These are phyloP conservation scores for Amanita thiersii DNA, from an alignment of 768 basidiomycete species.

Conservation along the genomic window DNA sequence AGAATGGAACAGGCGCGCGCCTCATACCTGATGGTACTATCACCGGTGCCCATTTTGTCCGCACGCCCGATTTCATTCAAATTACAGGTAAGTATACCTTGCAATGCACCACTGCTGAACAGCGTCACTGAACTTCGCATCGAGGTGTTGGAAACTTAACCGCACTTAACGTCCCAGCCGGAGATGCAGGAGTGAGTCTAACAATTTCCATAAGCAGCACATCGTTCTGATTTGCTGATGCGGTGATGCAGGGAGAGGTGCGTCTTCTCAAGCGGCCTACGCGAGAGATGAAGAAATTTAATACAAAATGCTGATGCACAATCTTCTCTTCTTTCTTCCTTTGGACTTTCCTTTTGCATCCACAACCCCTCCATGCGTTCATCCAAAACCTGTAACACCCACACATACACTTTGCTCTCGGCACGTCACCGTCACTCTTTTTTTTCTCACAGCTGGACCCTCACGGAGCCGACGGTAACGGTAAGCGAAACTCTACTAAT, in stretches of 20 bases:
- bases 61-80: conserved; percentile 71
- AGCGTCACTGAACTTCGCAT: background rate
- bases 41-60: conserved; percentile 57
- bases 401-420: background rate
- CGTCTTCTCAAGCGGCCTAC: too few relatives aligned
- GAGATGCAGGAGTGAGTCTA: conserved; percentile 47
- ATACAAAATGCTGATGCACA: too few relatives aligned
- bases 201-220: too few relatives aligned
- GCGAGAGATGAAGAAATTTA: too few relatives aligned
- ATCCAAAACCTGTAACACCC: background rate
- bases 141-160: conserved; percentile 58
- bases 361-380: background rate
- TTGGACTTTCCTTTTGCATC: background rate
- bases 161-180: conserved; percentile 50
- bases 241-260: conserved; percentile 9
- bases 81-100: conserved; percentile 40
- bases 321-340: too few relatives aligned
- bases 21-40: conserved; percentile 70
- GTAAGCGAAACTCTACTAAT: conserved; percentile 16
- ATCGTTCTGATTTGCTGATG: too few relatives aligned
- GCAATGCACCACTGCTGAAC: background rate
- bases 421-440: background rate
- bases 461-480: conserved; percentile 54
- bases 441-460: conserved; percentile 50
- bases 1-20: conserved; percentile 55